These are phyloP conservation scores for Bremia lactucae DNA, from an alignment of 352 stramenopile species.

Conservation along the genomic window DNA sequence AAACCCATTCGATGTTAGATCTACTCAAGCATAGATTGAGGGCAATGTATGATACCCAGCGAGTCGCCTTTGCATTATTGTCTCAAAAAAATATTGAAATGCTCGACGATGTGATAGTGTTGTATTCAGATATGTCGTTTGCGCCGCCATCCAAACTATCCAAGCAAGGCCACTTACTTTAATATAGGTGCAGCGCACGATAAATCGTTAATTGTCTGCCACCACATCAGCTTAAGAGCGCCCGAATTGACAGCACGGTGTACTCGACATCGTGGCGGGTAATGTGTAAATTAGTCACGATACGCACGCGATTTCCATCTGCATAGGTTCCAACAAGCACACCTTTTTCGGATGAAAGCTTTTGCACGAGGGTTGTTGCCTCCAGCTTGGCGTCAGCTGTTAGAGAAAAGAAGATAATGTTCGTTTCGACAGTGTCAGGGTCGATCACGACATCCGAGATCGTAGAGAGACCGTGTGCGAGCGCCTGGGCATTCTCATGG, in stretches of 20 bases:
- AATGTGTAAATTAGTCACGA: conserved; percentile 71
- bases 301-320: conserved; percentile 47
- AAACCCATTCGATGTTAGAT: too few relatives aligned
- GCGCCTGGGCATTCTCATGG: conserved; percentile 62
- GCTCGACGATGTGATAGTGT: too few relatives aligned
- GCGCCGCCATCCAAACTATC: too few relatives aligned
- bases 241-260: conserved; percentile 37
- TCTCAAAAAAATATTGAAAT: too few relatives aligned
- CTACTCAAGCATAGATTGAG: too few relatives aligned
- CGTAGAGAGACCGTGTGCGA: conserved; percentile 50
- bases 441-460: conserved; percentile 66
- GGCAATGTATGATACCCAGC: too few relatives aligned
- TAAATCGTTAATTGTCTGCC: too few relatives aligned
- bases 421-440: conserved; percentile 65
- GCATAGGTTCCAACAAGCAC: conserved; percentile 63
- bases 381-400: conserved; percentile 46
- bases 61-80: too few relatives aligned
- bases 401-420: conserved; percentile 82
- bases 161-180: too few relatives aligned
- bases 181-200: too few relatives aligned
- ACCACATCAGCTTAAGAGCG: too few relatives aligned
- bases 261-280: conserved; percentile 53
- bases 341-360: conserved; percentile 54
- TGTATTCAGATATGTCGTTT: too few relatives aligned
- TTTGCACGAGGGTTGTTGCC: conserved; percentile 34